phyloP scores from a whole-genome alignment of 2,329 filamentous ascomycete genomes.

The Trichoderma pleuroti region DNA sequence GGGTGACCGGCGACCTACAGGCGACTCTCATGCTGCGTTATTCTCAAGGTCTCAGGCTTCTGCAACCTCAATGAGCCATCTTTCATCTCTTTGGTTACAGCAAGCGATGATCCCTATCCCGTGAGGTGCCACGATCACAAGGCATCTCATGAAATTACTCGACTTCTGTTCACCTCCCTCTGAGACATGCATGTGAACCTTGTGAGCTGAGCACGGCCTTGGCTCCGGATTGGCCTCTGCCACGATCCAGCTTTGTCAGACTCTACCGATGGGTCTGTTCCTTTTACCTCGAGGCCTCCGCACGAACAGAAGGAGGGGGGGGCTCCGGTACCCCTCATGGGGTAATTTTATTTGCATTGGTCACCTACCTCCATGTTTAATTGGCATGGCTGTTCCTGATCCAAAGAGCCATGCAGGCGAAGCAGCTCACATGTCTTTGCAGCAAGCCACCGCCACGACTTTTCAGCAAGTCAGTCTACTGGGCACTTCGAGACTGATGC shows the following conservation, averaged over 20 bases:
- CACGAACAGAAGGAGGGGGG: not conserved
- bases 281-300: not conserved
- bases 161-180: not conserved
- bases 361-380: not conserved
- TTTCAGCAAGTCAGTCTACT: not conserved
- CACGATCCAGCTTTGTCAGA: not conserved
- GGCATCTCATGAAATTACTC: not conserved
- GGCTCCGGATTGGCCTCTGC: not conserved
- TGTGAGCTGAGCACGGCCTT: not conserved
- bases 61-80: constrained; percentile 6
- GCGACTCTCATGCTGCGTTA: not conserved
- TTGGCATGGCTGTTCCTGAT: not conserved
- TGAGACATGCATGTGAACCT: constrained; percentile 12
- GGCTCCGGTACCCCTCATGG: not conserved
- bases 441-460: not conserved
- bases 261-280: not conserved
- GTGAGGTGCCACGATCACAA: not conserved
- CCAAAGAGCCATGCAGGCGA: not conserved
- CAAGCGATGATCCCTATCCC: constrained; percentile 11
- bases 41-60: not conserved
- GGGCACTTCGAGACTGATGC: not conserved
- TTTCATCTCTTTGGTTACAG: constrained; percentile 1
- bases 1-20: not conserved
- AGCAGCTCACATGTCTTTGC: not conserved
- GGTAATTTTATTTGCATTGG: not conserved